Evolutionary conservation across 106 monocot species (phyloP).

Genomic region (Dioscorea alata): DNA sequence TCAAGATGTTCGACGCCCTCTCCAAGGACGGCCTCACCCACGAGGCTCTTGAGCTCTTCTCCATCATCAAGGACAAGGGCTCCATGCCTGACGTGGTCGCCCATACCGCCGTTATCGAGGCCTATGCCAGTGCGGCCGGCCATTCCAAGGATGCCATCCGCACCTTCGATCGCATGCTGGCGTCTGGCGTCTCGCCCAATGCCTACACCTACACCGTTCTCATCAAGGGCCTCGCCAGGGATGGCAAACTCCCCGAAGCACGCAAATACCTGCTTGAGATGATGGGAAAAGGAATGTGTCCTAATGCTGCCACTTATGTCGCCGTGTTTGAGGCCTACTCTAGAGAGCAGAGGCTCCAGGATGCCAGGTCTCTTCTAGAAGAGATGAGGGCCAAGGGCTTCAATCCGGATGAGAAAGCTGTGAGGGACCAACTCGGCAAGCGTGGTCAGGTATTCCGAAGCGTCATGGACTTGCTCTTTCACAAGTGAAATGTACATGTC

Average conservation of each 20-base stretch:
- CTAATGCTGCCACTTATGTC: conserved; percentile 48
- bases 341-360: conserved; percentile 37
- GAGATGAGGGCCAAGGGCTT: conserved; percentile 77
- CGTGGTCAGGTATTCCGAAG: conserved; percentile 58
- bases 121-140: conserved; percentile 78
- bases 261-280: conserved; percentile 64
- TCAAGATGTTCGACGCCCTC: conserved; percentile 99
- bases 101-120: conserved; percentile 93
- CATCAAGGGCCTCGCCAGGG: conserved; percentile 63
- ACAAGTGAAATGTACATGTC: conserved; percentile 31
- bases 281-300: conserved; percentile 74
- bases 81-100: conserved; percentile 97
- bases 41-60: conserved; percentile 83
- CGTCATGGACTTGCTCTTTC: conserved; percentile 76
- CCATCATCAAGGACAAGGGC: conserved; percentile 85
- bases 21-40: conserved; percentile 91
- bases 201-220: conserved; percentile 78
- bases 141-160: conserved; percentile 70
- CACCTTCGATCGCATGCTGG: conserved; percentile 82
- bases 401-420: conserved; percentile 55
- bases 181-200: conserved; percentile 76
- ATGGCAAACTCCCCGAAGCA: conserved; percentile 57
- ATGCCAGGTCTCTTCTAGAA: conserved; percentile 55
- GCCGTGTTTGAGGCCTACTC: conserved; percentile 72
- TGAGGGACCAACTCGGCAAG: conserved; percentile 55